These are phyloP conservation scores for Kuraishia molischiana DNA, from an alignment of 805 yeast genomes.

Conservation along the genomic window DNA sequence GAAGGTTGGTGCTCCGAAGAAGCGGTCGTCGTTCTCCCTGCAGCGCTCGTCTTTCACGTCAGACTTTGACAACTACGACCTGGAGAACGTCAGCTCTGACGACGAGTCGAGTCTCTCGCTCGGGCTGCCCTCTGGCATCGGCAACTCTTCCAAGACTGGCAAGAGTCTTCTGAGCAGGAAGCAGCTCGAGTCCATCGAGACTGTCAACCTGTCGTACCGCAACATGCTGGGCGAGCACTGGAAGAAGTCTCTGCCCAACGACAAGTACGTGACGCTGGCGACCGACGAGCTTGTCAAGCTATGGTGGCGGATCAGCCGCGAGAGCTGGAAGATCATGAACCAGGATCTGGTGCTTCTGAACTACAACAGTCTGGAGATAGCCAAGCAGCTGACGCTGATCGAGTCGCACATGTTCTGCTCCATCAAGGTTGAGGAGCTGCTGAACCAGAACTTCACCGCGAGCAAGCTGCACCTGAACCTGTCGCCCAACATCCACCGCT, in stretches of 20 bases:
- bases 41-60: conserved; percentile 17
- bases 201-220: conserved; percentile 41
- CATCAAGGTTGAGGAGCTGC: conserved; percentile 54
- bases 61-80: conserved; percentile 21
- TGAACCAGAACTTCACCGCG: conserved; percentile 54
- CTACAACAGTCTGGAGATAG: conserved; percentile 62
- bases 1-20: conserved; percentile 15
- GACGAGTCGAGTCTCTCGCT: conserved; percentile 6
- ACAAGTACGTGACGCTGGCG: conserved; percentile 21
- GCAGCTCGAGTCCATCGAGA: conserved; percentile 36
- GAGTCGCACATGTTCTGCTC: conserved; percentile 59
- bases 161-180: conserved; percentile 19
- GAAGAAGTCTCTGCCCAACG: conserved; percentile 13
- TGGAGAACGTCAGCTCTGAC: conserved; percentile 13
- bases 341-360: conserved; percentile 44
- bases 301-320: conserved; percentile 43
- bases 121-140: conserved; percentile 18
- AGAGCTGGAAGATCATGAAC: conserved; percentile 47
- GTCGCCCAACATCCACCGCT: conserved; percentile 54
- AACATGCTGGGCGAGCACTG: conserved; percentile 39
- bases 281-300: conserved; percentile 27
- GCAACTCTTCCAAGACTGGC: conserved; percentile 11
- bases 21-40: conserved; percentile 14
- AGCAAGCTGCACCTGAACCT: conserved; percentile 46
- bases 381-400: conserved; percentile 66